Evolutionary conservation across 108 stramenopile species (phyloP).

Genomic region (Pseudonitzschia pungens): DNA sequence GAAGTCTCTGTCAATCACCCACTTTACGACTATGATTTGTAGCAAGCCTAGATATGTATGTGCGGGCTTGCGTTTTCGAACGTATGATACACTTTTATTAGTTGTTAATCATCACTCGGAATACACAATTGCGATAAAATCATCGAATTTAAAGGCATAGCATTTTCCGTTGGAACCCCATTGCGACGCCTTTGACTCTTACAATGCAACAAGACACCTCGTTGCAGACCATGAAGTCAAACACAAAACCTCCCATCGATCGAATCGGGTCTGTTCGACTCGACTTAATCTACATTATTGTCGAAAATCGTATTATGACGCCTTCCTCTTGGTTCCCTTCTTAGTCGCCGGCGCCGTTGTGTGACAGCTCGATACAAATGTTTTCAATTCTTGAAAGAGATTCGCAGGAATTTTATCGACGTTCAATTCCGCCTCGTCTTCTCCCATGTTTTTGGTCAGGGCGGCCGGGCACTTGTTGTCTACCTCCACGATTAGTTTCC

Average conservation of each 20-base stretch:
- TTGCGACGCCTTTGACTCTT: not conserved
- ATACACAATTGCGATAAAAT: not conserved
- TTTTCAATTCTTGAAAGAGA: slow-evolving; percentile 73
- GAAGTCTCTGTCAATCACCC: too few species aligned
- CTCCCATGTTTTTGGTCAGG: slow-evolving; percentile 74
- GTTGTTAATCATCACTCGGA: not conserved
- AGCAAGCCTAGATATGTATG: too few species aligned
- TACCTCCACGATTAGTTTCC: slow-evolving; percentile 83
- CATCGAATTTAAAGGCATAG: not conserved
- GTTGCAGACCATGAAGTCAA: not conserved
- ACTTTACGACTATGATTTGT: too few species aligned
- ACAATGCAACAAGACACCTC: not conserved
- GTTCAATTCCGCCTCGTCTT: slow-evolving; percentile 94
- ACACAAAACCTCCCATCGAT: not conserved
- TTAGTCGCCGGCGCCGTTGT: slow-evolving; percentile 38
- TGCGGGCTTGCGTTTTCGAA: not conserved
- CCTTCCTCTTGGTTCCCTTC: slow-evolving; percentile 37
- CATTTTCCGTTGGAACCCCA: slow-evolving; percentile 1
- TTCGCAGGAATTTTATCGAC: slow-evolving; percentile 83
- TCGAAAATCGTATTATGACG: not conserved
- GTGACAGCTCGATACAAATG: slow-evolving; percentile 25
- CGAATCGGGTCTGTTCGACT: not conserved
- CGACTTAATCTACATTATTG: not conserved
- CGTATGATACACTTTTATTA: not conserved
- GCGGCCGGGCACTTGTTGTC: slow-evolving; percentile 89